phyloP scores from a whole-genome alignment of 768 basidiomycete genomes.

The Coprinopsis strossmayeri region DNA sequence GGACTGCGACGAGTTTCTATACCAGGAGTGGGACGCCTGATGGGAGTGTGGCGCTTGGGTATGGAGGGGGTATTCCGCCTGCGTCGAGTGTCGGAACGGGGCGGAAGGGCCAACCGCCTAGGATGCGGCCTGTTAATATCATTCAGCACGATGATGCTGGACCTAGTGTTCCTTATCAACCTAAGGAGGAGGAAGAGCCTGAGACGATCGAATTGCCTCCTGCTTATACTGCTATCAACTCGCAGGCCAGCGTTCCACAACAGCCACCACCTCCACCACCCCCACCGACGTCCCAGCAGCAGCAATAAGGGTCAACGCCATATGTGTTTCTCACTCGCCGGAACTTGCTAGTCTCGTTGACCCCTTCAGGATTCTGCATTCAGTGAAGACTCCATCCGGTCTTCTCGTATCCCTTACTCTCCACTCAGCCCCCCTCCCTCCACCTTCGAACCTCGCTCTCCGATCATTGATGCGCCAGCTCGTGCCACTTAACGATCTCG shows the following conservation, averaged over 20 bases:
- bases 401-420: too few species aligned
- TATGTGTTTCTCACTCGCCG: too few species aligned
- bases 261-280: background rate
- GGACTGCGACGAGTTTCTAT: constrained; percentile 30
- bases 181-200: constrained; percentile 34
- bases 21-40: constrained; percentile 44
- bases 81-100: constrained; percentile 20
- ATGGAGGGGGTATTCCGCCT: constrained; percentile 8
- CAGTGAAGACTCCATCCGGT: too few species aligned
- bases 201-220: constrained; percentile 83
- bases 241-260: constrained; percentile 15
- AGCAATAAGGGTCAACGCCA: too few species aligned
- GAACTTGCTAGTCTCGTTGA: too few species aligned
- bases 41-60: constrained; percentile 14
- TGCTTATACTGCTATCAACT: constrained; percentile 73
- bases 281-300: background rate
- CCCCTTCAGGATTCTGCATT: too few species aligned
- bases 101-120: constrained; percentile 42
- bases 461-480: too few species aligned
- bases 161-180: constrained; percentile 29
- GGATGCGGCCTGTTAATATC: constrained; percentile 67
- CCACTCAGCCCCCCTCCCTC: too few species aligned
- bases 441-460: too few species aligned
- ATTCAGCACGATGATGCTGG: constrained; percentile 86
- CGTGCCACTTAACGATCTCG: too few species aligned